Evolutionary conservation across 2,329 filamentous ascomycete species (phyloP), one percentile per base, ranked within the genome.

Genomic region (Fusarium longipes): DNA sequence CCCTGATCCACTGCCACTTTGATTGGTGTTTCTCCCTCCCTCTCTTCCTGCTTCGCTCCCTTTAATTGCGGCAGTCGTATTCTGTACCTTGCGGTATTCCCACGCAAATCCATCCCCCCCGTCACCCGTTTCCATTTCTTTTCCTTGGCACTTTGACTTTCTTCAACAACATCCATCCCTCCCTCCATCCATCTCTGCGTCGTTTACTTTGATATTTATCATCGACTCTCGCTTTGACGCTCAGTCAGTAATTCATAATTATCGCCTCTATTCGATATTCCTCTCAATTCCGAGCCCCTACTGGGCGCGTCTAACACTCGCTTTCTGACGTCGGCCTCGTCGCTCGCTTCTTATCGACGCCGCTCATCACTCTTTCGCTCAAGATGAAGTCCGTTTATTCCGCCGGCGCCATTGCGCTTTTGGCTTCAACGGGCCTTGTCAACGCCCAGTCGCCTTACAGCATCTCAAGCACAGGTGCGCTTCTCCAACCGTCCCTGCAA

Each of bases 71-170:
- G 43, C 43, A 40, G 58, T 63, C 25, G 36, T 49, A 49, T 49
- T 49, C 45, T 49, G 44, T 58, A 18, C 55, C 45, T 45, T 40
- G 20, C 47, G 20, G 56, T 60, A 60, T 60, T 60, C 57, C 52
- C 50, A 57, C 24, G 48, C 56, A 45, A 45, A 45, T 29, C 27
- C 44, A 59, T 55, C 55, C 39, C 56, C 66, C 62, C 63, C 63
- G 40, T 63, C 61, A 18, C 56, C 63, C 45, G 63, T 72, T 60
- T 51, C 59, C 51, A 51, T 63, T 63, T 63, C 58, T 51, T 63
- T 68, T 71, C 63, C 70, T 71, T 73, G 70, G 68, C 70, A 68
- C 65, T 59, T 68, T 68, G 42, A 54, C 63, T 64, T 61, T 64
- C 50, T 63, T 62, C 70, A 71, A 68, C 68, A 72, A 67, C 70